phyloP scores from a whole-genome alignment of 1,139 yeast genomes.

The Zygosaccharomyces sapae region DNA sequence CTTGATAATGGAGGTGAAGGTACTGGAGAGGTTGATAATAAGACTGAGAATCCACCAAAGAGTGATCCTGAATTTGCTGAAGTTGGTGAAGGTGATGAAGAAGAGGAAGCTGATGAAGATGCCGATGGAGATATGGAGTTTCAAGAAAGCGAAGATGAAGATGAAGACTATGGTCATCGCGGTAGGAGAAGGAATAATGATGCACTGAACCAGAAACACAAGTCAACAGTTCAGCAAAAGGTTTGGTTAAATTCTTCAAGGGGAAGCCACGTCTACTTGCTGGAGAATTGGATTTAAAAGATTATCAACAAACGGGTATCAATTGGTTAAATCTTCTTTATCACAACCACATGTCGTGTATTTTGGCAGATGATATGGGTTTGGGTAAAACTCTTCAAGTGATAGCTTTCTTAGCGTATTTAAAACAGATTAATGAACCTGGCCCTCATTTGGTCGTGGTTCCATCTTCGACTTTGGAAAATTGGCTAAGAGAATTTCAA shows the following conservation, averaged over 20 bases:
- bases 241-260: slow-evolving; percentile 50
- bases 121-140: slow-evolving; percentile 38
- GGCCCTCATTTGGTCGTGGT: slow-evolving; percentile 87
- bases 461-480: slow-evolving; percentile 94
- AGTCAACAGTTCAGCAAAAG: slow-evolving; percentile 10
- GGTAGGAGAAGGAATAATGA: slow-evolving; percentile 13
- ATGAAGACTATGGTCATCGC: slow-evolving; percentile 35
- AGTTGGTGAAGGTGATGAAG: slow-evolving; percentile 15
- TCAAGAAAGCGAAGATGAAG: slow-evolving; percentile 32
- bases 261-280: slow-evolving; percentile 68
- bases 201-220: slow-evolving; percentile 13
- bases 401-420: slow-evolving; percentile 82
- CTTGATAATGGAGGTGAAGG: neutral
- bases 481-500: slow-evolving; percentile 92
- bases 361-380: slow-evolving; percentile 97
- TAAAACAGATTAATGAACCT: slow-evolving; percentile 55
- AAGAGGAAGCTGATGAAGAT: slow-evolving; percentile 25
- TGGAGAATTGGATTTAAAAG: slow-evolving; percentile 63
- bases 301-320: slow-evolving; percentile 91
- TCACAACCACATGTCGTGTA: slow-evolving; percentile 76
- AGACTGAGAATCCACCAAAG: neutral
- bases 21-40: neutral
- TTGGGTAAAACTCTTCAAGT: slow-evolving; percentile 96
- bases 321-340: slow-evolving; percentile 88
- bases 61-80: neutral